Percentiles rank a stretch among this genome's conserved stretches.
These are phyloP conservation scores for Pseudocercospora macadamiae DNA, from an alignment of 2,329 filamentous ascomycete genomes.

Conservation along the genomic window DNA sequence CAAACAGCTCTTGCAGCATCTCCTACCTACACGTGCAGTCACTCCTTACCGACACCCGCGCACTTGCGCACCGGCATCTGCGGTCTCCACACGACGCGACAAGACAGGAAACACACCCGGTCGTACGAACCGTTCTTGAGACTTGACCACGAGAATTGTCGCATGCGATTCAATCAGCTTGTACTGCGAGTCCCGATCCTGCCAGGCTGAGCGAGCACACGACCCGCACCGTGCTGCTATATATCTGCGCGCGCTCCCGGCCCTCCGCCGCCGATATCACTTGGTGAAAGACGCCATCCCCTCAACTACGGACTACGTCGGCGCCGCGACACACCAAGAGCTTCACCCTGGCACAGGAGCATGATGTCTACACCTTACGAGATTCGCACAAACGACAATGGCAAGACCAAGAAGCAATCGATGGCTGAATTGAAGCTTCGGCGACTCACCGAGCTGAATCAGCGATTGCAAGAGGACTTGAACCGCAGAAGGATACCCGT, in stretches of 20 bases:
- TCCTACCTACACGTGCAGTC: constrained; percentile 12
- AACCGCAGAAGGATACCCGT: constrained; percentile 95
- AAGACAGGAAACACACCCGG: constrained; percentile 17
- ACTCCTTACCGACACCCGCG: constrained; percentile 16
- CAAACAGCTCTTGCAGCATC: neutral
- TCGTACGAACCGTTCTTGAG: constrained; percentile 26
- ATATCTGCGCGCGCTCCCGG: constrained; percentile 4
- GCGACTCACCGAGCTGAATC: constrained; percentile 94
- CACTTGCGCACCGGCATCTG: neutral
- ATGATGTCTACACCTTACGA: constrained; percentile 67
- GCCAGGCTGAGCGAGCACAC: constrained; percentile 3
- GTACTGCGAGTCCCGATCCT: constrained; percentile 12
- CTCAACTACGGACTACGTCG: no score
- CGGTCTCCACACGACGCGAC: constrained; percentile 13
- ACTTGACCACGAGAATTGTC: constrained; percentile 21
- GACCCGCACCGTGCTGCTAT: constrained; percentile 6
- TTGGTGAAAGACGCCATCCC: neutral
- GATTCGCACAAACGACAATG: constrained; percentile 65
- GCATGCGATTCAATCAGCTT: constrained; percentile 13
- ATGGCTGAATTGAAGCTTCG: constrained; percentile 98
- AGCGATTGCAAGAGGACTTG: constrained; percentile 90
- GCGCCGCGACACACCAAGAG: constrained; percentile 2
- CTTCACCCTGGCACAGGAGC: constrained; percentile 5
- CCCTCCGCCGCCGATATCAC: constrained; percentile 1
- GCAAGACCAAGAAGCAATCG: constrained; percentile 94